These are phyloP conservation scores for Gossypium stocksii DNA, from an alignment of 345 rosid species.

Conservation along the genomic window DNA sequence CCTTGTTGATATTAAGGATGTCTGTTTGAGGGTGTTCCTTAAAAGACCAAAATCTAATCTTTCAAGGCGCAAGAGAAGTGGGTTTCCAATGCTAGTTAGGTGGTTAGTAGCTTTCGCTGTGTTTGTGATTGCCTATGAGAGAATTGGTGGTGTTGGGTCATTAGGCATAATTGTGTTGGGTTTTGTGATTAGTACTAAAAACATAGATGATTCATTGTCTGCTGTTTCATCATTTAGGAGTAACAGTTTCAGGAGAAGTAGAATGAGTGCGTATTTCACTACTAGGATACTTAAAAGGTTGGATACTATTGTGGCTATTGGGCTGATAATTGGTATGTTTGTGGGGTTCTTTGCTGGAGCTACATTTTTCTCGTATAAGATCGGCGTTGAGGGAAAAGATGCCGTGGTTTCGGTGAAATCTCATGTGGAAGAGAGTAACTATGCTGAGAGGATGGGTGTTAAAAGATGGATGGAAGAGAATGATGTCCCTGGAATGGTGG, in stretches of 20 bases:
- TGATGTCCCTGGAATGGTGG: conserved; percentile 86
- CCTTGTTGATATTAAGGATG: conserved; percentile 65
- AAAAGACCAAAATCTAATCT: conserved; percentile 46
- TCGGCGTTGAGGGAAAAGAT: conserved; percentile 90
- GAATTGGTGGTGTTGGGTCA: conserved; percentile 62
- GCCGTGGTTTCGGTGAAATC: conserved; percentile 73
- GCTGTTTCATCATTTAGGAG: conserved; percentile 66
- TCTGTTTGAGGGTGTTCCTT: conserved; percentile 44
- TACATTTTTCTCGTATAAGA: conserved; percentile 83
- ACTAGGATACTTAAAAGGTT: conserved; percentile 68
- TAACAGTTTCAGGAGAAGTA: conserved; percentile 54
- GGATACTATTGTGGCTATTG: conserved; percentile 74
- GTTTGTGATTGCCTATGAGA: conserved; percentile 75
- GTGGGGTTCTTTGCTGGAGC: conserved; percentile 60
- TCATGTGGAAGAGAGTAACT: conserved; percentile 81
- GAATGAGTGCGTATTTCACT: conserved; percentile 66
- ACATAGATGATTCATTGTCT: conserved; percentile 60
- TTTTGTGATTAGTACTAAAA: conserved; percentile 35
- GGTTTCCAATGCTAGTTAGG: conserved; percentile 64
- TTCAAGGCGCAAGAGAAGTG: conserved; percentile 37
- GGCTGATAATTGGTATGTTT: conserved; percentile 81
- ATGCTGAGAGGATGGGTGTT: conserved; percentile 78
- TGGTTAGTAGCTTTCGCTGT: conserved; percentile 82
- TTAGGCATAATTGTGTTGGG: conserved; percentile 60
- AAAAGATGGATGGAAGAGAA: conserved; percentile 95